Percentiles rank a stretch among this genome's conserved stretches.
phyloP scores from a whole-genome alignment of 148 eudicot species.

The Fallopia convolvulus region DNA sequence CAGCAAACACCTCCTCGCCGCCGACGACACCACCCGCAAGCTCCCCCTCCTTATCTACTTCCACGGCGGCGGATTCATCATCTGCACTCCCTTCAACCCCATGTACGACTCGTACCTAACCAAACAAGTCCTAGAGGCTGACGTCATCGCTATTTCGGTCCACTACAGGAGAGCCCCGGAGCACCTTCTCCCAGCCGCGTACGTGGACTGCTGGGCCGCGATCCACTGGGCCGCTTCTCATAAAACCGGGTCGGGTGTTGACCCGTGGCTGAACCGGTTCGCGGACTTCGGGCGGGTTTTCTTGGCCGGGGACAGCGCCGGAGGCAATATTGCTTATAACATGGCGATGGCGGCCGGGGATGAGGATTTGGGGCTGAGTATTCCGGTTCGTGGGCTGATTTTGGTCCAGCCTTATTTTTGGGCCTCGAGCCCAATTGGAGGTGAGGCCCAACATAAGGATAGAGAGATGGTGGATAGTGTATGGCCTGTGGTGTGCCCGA shows the following conservation, averaged over 20 bases:
- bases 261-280: conserved; percentile 4
- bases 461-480: neutral
- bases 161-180: neutral
- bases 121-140: neutral
- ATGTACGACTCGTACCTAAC: neutral
- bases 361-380: neutral
- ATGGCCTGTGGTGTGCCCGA: conserved; percentile 5
- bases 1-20: neutral
- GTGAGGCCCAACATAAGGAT: neutral
- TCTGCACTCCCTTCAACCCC: neutral
- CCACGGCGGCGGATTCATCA: conserved; percentile 4
- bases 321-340: conserved; percentile 17
- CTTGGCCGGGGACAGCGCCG: conserved; percentile 24
- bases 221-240: conserved; percentile 13
- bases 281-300: conserved; percentile 13
- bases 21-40: neutral
- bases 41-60: neutral
- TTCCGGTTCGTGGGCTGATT: conserved; percentile 11
- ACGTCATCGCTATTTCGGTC: neutral
- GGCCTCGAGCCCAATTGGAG: neutral
- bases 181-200: neutral
- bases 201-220: neutral
- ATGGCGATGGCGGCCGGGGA: conserved; percentile 15
- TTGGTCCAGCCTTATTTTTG: neutral
- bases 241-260: conserved; percentile 11